Percentiles rank a stretch among this genome's conserved stretches.
Conservation (phyloP, 192 early-diverging fungal genomes). For the Podila minutissima region DNA sequence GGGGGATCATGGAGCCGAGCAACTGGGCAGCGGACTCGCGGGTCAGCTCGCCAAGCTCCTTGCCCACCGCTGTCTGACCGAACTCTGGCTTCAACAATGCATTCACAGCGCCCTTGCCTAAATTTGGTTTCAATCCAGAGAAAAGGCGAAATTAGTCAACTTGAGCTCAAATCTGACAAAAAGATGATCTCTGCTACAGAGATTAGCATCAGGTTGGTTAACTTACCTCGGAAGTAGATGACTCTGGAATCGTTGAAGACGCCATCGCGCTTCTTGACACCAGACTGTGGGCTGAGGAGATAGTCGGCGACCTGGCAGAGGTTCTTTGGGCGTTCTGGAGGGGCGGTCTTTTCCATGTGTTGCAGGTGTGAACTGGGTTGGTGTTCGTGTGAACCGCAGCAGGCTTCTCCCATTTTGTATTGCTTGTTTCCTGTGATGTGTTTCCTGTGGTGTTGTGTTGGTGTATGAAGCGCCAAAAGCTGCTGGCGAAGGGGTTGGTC, state of each 20-base stretch:
- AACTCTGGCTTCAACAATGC: constrained; percentile 65
- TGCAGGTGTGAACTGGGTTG: constrained; percentile 3
- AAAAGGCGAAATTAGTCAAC: not conserved
- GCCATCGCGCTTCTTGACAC: constrained; percentile 85
- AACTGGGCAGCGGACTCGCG: constrained; percentile 64
- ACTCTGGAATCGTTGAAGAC: constrained; percentile 89
- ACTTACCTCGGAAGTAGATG: constrained; percentile 90
- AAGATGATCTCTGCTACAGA: too few relatives aligned
- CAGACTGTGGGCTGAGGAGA: constrained; percentile 74
- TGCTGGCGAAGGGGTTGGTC: not conserved
- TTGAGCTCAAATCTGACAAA: not conserved
- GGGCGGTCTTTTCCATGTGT: constrained; percentile 34
- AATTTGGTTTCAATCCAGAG: not conserved
- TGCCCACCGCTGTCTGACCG: constrained; percentile 67
- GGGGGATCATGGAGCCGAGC: constrained; percentile 70
- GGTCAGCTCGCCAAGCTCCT: constrained; percentile 50
- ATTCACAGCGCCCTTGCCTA: constrained; percentile 77
- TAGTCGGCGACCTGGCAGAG: constrained; percentile 78
- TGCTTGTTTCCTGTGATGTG: not conserved
- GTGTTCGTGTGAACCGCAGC: not conserved
- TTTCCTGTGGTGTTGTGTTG: not conserved
- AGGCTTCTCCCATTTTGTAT: not conserved
- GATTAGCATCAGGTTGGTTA: too few relatives aligned
- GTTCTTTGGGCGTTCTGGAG: constrained; percentile 63
- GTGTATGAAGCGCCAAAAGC: not conserved